A percentile compares a stretch with the other conserved stretches of the same genome.
Evolutionary conservation across 805 yeast species (phyloP).

Genomic region (Limtongozyma cylindracea): DNA sequence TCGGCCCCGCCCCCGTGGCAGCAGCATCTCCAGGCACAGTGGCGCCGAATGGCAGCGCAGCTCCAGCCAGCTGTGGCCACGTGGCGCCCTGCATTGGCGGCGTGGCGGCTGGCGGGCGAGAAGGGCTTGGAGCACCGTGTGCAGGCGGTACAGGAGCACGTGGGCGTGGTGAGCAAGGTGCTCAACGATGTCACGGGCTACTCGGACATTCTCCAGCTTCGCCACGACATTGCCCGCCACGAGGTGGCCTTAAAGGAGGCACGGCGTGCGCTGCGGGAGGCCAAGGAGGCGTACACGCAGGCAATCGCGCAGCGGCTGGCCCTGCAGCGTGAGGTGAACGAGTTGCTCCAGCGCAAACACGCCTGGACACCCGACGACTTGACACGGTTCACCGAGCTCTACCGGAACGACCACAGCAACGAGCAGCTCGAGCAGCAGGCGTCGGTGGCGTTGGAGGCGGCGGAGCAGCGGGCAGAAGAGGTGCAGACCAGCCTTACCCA

Average conservation of each 20-base stretch:
- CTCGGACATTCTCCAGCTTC: constrained; percentile 48
- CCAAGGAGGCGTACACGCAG: constrained; percentile 24
- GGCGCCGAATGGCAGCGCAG: not conserved
- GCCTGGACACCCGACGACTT: constrained; percentile 62
- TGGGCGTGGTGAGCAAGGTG: constrained; percentile 34
- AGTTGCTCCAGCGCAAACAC: constrained; percentile 61
- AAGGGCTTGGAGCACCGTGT: constrained; percentile 20
- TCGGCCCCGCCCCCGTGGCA: constrained; percentile 13
- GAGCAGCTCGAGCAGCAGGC: constrained; percentile 32
- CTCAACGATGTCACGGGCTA: constrained; percentile 88
- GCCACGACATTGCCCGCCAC: constrained; percentile 25
- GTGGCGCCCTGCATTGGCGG: not conserved
- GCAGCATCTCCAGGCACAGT: not conserved
- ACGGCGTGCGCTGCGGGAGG: constrained; percentile 18
- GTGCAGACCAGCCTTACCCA: constrained; percentile 43
- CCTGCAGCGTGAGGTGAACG: constrained; percentile 73
- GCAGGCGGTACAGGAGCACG: constrained; percentile 27
- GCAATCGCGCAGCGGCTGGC: constrained; percentile 39
- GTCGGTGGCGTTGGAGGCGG: constrained; percentile 17
- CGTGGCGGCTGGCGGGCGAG: constrained; percentile 2
- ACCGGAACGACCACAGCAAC: constrained; percentile 56
- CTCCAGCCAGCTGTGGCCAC: not conserved
- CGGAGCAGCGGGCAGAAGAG: constrained; percentile 43
- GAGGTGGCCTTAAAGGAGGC: constrained; percentile 26
- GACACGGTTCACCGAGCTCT: constrained; percentile 62